A percentile compares a stretch with the other conserved stretches of the same genome.
Evolutionary conservation across 768 basidiomycete genomes (phyloP).

Genomic region (Auriculariales sp.): DNA sequence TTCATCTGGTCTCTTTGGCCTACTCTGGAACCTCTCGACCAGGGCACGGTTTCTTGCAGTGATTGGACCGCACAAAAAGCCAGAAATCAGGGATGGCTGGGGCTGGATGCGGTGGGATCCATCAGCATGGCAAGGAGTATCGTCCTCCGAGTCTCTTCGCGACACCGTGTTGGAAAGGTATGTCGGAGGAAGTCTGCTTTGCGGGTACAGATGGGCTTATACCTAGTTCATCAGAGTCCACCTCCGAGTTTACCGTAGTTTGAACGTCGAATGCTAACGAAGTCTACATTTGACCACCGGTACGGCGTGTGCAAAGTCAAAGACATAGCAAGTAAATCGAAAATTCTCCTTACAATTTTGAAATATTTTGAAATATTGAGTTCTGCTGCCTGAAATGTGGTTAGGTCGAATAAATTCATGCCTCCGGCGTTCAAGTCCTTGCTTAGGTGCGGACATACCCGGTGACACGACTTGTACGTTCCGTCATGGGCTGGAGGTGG

Average conservation of each 20-base stretch:
- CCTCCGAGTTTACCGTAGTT: background rate
- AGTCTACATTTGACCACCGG: no score
- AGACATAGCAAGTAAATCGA: no score
- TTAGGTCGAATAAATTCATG: no score
- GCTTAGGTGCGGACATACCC: no score
- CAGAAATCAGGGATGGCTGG: constrained; percentile 57
- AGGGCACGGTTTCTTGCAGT: constrained; percentile 52
- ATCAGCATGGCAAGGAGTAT: constrained; percentile 26
- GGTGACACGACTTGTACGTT: background rate
- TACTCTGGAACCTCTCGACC: constrained; percentile 49
- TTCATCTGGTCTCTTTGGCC: constrained; percentile 44
- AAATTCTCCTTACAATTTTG: no score
- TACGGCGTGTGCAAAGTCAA: no score
- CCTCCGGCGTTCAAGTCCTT: no score
- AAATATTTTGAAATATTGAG: no score
- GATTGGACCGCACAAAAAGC: constrained; percentile 63
- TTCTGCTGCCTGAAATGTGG: no score
- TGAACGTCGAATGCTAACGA: background rate
- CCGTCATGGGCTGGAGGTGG: background rate
- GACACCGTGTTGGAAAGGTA: background rate
- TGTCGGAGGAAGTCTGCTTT: background rate
- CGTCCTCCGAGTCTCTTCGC: background rate
- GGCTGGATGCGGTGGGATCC: constrained; percentile 51
- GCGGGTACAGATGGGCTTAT: background rate
- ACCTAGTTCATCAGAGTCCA: background rate